Evolutionary conservation across 1,284 basidiomycete genomes (phyloP).

Genomic region (Leccinum fallax): DNA sequence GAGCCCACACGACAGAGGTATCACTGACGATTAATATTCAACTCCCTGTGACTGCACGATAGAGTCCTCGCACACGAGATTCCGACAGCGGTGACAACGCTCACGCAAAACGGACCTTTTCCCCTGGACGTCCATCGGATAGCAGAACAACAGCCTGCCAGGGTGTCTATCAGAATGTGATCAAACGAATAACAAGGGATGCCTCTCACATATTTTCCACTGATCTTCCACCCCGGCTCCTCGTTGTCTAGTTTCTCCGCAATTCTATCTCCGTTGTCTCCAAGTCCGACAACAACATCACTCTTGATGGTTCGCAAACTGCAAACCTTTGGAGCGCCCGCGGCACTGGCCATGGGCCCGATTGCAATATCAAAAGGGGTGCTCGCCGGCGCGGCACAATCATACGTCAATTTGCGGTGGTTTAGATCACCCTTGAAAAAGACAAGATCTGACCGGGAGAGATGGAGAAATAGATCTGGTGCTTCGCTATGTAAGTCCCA

Average conservation of each 20-base stretch:
- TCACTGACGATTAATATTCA: background rate
- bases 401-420: conserved; percentile 89
- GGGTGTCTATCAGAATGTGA: conserved; percentile 9
- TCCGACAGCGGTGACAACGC: background rate
- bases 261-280: conserved; percentile 68
- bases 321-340: conserved; percentile 87
- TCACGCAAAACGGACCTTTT: conserved; percentile 76
- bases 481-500: conserved; percentile 92
- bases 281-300: conserved; percentile 77
- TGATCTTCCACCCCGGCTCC: conserved; percentile 97
- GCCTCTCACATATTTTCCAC: conserved; percentile 81
- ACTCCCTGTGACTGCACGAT: background rate
- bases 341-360: conserved; percentile 87
- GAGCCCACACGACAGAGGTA: conserved; percentile 1
- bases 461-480: conserved; percentile 92
- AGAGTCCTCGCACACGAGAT: conserved; percentile 1
- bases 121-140: conserved; percentile 83
- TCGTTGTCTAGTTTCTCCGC: conserved; percentile 84
- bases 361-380: conserved; percentile 93
- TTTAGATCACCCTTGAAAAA: conserved; percentile 98
- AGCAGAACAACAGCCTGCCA: conserved; percentile 80
- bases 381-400: conserved; percentile 89
- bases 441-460: conserved; percentile 89
- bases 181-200: background rate
- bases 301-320: conserved; percentile 89